Percentiles rank a stretch among this genome's conserved stretches.
phyloP scores from a whole-genome alignment of 345 rosid genomes.

The Capsella bursapastoris region DNA sequence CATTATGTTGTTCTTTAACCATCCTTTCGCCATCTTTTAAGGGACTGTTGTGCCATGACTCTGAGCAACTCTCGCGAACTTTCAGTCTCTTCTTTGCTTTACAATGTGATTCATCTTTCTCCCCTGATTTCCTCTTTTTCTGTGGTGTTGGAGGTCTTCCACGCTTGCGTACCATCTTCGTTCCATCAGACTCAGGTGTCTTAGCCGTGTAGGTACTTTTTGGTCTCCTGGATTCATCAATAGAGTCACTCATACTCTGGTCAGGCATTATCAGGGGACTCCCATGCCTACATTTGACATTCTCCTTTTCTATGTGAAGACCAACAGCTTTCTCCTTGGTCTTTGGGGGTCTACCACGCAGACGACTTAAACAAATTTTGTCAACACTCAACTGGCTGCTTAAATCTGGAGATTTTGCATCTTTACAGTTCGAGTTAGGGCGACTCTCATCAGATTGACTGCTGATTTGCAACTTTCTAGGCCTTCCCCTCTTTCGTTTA shows the following conservation, averaged over 20 bases:
- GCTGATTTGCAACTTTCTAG: constrained; percentile 37
- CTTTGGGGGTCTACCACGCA: constrained; percentile 50
- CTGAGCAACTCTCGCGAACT: constrained; percentile 20
- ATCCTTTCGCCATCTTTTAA: constrained; percentile 24
- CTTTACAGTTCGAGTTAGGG: constrained; percentile 17
- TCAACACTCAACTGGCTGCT: constrained; percentile 23
- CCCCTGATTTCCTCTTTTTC: constrained; percentile 29
- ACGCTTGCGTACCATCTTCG: constrained; percentile 36
- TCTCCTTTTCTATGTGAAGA: constrained; percentile 32
- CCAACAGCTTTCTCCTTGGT: constrained; percentile 33
- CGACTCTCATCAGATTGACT: constrained; percentile 22
- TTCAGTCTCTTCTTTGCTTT: constrained; percentile 24
- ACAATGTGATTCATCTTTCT: constrained; percentile 38
- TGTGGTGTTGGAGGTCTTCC: constrained; percentile 33
- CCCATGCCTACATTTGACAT: constrained; percentile 36
- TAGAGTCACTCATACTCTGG: constrained; percentile 32
- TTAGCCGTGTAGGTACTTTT: constrained; percentile 29
- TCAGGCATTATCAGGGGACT: constrained; percentile 38
- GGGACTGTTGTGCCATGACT: constrained; percentile 24
- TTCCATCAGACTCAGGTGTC: constrained; percentile 31
- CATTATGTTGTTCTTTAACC: constrained; percentile 29
- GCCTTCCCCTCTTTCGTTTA: constrained; percentile 51
- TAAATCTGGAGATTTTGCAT: constrained; percentile 4
- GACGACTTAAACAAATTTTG: constrained; percentile 2
- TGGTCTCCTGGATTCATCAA: constrained; percentile 41